Percentiles rank a stretch among this genome's conserved stretches.
phyloP scores from a whole-genome alignment of 192 early-diverging fungal species.

The Backusella australiensis region DNA sequence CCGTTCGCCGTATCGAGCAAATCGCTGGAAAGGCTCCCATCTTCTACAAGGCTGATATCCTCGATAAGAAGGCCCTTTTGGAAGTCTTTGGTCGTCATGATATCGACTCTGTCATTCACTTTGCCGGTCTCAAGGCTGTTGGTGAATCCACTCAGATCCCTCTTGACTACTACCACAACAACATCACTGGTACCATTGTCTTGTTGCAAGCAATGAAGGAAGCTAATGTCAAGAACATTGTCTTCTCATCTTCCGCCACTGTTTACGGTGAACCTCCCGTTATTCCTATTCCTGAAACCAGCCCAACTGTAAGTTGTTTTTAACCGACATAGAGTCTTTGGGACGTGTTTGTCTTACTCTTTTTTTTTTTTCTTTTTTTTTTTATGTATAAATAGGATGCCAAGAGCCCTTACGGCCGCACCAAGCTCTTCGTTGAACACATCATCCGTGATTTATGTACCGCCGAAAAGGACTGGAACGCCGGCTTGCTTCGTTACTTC shows the following conservation, averaged over 20 bases:
- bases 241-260: constrained; percentile 93
- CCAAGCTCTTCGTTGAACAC: constrained; percentile 85
- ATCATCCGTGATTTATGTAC: constrained; percentile 72
- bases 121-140: constrained; percentile 88
- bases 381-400: constrained; percentile 46
- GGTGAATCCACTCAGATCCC: constrained; percentile 79
- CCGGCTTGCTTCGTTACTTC: constrained; percentile 86
- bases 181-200: constrained; percentile 83
- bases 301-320: constrained; percentile 40
- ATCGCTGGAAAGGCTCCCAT: constrained; percentile 55
- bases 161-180: constrained; percentile 90
- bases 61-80: constrained; percentile 68
- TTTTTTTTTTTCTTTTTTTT: neutral
- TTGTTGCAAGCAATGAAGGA: constrained; percentile 80
- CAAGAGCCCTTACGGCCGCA: constrained; percentile 90
- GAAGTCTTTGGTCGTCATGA: constrained; percentile 59
- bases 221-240: constrained; percentile 79
- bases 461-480: constrained; percentile 59
- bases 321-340: neutral
- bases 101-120: constrained; percentile 72
- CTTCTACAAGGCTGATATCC: constrained; percentile 80
- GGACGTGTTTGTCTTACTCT: neutral
- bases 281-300: constrained; percentile 59
- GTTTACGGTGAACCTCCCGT: constrained; percentile 74
- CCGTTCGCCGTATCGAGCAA: constrained; percentile 66